phyloP scores from a whole-genome alignment of 2,329 filamentous ascomycete species.

The Ceratocystis ficicola region DNA sequence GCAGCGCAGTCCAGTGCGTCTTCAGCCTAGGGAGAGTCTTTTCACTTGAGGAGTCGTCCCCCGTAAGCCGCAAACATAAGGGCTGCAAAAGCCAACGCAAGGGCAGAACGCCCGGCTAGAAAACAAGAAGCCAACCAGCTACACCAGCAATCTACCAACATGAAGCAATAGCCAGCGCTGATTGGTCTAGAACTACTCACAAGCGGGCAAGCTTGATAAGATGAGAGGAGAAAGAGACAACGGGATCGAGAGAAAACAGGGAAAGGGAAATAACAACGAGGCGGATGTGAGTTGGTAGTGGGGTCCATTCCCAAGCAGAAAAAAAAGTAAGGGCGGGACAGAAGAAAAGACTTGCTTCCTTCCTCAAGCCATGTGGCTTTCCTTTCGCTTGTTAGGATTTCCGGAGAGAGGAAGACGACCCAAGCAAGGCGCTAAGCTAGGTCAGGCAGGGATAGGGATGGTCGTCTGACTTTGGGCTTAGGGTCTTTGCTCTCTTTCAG shows the following conservation, averaged over 20 bases:
- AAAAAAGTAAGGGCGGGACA: not conserved
- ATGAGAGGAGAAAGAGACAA: not conserved
- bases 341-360: not conserved
- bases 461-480: not conserved
- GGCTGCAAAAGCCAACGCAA: not conserved
- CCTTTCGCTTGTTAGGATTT: constrained; percentile 7
- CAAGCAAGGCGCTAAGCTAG: not conserved
- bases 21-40: not conserved
- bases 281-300: not conserved
- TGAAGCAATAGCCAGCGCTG: not conserved
- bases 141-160: too few relatives aligned
- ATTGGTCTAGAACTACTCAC: not conserved
- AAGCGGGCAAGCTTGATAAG: not conserved
- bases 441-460: not conserved
- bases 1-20: not conserved
- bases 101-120: too few relatives aligned
- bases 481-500: not conserved
- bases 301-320: not conserved
- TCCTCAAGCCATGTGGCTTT: constrained; percentile 9
- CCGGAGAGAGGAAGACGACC: not conserved
- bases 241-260: not conserved
- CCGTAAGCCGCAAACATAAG: not conserved
- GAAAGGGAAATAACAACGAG: not conserved
- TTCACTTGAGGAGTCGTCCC: not conserved
- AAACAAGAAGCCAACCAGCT: too few relatives aligned